Conservation (phyloP, 495 filamentous ascomycete species). For the Chaetomidium leptoderma region DNA sequence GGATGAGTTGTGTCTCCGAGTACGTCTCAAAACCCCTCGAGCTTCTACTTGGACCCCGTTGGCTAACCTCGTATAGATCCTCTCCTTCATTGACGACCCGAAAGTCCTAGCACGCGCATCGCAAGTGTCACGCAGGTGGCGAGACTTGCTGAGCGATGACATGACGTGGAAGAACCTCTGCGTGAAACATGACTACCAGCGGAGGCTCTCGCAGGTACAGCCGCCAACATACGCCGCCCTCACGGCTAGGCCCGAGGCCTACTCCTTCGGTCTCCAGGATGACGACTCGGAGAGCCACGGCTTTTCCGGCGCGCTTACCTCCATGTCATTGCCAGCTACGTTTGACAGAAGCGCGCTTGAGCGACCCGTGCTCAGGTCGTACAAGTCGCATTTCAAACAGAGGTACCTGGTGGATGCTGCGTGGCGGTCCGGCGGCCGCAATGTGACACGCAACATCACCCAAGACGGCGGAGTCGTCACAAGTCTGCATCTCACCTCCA, state of each 20-base stretch:
- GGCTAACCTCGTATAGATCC: conserved; percentile 52
- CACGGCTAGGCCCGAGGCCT: conserved; percentile 25
- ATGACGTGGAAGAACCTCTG: conserved; percentile 97
- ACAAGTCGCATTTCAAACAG: conserved; percentile 96
- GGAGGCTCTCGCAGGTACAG: conserved; percentile 48
- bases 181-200: conserved; percentile 83
- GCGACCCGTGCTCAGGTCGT: conserved; percentile 56
- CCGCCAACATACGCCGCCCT: conserved; percentile 26
- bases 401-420: conserved; percentile 95
- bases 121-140: conserved; percentile 89
- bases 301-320: conserved; percentile 37
- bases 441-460: conserved; percentile 76
- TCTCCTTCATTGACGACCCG: conserved; percentile 92
- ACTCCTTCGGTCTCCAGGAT: conserved; percentile 26
- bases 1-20: conserved; percentile 84
- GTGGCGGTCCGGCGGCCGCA: conserved; percentile 83
- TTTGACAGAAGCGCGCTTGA: conserved; percentile 35
- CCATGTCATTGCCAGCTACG: conserved; percentile 26
- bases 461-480: conserved; percentile 97
- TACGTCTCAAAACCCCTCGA: conserved; percentile 30
- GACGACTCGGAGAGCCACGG: conserved; percentile 31
- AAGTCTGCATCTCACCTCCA: conserved; percentile 85
- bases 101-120: conserved; percentile 86
- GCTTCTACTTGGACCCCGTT: not conserved
- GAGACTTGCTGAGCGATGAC: conserved; percentile 89